phyloP scores from a whole-genome alignment of 2,329 filamentous ascomycete species.

The Trichophyton schoenleinii region DNA sequence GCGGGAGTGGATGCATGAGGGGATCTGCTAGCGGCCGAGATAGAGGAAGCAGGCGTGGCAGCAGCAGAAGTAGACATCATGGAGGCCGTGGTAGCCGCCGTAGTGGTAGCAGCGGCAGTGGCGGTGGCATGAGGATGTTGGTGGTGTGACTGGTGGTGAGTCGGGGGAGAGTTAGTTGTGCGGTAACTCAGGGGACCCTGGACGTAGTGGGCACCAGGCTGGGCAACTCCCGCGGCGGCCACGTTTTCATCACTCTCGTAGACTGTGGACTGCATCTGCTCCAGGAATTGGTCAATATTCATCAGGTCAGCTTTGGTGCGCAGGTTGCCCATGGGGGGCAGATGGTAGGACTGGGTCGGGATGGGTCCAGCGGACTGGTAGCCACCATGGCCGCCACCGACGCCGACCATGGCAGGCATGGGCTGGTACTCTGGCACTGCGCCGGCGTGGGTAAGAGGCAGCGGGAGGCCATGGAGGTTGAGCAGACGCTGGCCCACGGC shows the following conservation, averaged over 20 bases:
- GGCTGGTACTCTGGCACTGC: slow-evolving; percentile 42
- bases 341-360: slow-evolving; percentile 66
- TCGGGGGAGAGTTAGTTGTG: slow-evolving; percentile 44
- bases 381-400: slow-evolving; percentile 38
- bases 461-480: slow-evolving; percentile 58
- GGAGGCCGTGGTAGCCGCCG: slow-evolving; percentile 21
- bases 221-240: slow-evolving; percentile 63
- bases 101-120: slow-evolving; percentile 27
- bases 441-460: slow-evolving; percentile 47
- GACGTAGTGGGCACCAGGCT: slow-evolving; percentile 57
- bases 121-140: slow-evolving; percentile 23
- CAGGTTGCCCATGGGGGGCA: slow-evolving; percentile 75
- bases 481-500: slow-evolving; percentile 83
- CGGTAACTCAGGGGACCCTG: slow-evolving; percentile 41
- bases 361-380: slow-evolving; percentile 46
- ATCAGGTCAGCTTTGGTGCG: slow-evolving; percentile 88
- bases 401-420: slow-evolving; percentile 43
- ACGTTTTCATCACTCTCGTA: slow-evolving; percentile 84
- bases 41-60: slow-evolving; percentile 22
- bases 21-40: slow-evolving; percentile 27
- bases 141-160: slow-evolving; percentile 22
- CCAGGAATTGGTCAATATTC: slow-evolving; percentile 87
- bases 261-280: slow-evolving; percentile 90
- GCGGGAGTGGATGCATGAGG: slow-evolving; percentile 45
- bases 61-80: slow-evolving; percentile 29